Base-by-base conservation (phyloP, 2,329 filamentous ascomycete species). In the Fusarium pseudocircinatum region DNA sequence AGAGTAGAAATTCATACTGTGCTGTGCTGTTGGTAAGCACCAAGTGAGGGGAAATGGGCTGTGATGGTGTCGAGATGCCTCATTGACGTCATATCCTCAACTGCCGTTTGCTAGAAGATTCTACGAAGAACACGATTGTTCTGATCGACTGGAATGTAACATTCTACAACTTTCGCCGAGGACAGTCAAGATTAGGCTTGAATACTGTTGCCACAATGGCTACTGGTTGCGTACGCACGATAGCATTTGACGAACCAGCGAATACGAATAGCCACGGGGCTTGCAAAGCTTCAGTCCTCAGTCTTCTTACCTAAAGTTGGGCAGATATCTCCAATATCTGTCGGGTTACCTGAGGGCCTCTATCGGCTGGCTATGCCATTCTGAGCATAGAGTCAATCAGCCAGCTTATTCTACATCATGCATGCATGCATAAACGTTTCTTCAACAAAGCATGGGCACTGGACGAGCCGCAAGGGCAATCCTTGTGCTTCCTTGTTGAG, bases 71-170 rank as follows among this genome's bases (percentile, higher is more conserved):
- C 12, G 59, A 59, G 53, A 65, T 63, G 73, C 76, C 43, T 78
- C 76, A 77, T 69, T 78, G 71, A 78, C 76, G 76, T 78, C 73
- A 77, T 70, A 32, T 7, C 20, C 9, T 18, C 14, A 34, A 56
- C 44, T 47, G 26, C 47, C 56, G 30, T 7, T 30, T 28, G 14
- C 71, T 9, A 56, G 71, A 72, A 72, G 53, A 39, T 72, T 72
- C 70, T 36, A 69, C 28, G 30, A 37, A 13, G 28, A 14, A 34
- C 18, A 60, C 18, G 40, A 32, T 15, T n/a, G 24, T 39, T 54
- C 40, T 18, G 10, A 34, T 49, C 15, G 30, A 39, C 22, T n/a
- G 22, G 16, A 43, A 34, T 49, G 36, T 8, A 40, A 40, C 36
- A 24, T 32, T 44, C 26, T 18, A 30, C 26, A 22, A 9, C 32